These are phyloP conservation scores for Cladophialophora carrionii DNA, from an alignment of 2,329 filamentous ascomycete species.

Conservation along the genomic window DNA sequence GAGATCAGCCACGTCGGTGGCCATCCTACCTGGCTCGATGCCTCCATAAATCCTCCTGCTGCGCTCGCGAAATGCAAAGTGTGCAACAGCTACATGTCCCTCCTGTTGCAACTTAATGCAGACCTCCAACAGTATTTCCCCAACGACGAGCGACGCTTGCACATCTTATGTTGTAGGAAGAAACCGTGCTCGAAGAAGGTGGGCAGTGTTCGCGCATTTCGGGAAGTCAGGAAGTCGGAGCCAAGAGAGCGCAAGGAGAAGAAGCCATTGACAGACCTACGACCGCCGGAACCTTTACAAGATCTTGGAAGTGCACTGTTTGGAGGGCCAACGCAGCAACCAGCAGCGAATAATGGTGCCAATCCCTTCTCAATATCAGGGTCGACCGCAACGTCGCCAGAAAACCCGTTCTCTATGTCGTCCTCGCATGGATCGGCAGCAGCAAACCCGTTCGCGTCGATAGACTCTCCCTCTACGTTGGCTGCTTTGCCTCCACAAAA, in stretches of 20 bases:
- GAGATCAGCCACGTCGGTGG: slow-evolving; percentile 87
- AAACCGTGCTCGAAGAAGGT: slow-evolving; percentile 79
- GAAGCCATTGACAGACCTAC: slow-evolving; percentile 36
- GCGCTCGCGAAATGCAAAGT: slow-evolving; percentile 81
- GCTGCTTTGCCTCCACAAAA: slow-evolving; percentile 52
- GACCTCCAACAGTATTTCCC: slow-evolving; percentile 86
- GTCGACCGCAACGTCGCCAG: slow-evolving; percentile 42
- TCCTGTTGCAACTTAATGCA: slow-evolving; percentile 88
- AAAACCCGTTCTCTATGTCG: slow-evolving; percentile 60
- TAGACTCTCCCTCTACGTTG: slow-evolving; percentile 47
- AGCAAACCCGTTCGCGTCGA: slow-evolving; percentile 65
- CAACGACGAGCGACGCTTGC: slow-evolving; percentile 82
- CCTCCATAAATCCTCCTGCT: slow-evolving; percentile 70
- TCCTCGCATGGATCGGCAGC: slow-evolving; percentile 41
- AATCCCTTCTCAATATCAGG: slow-evolving; percentile 58
- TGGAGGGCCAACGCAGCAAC: slow-evolving; percentile 51
- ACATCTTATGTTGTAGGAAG: slow-evolving; percentile 79
- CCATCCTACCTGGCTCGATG: slow-evolving; percentile 79
- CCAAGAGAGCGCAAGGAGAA: slow-evolving; percentile 21
- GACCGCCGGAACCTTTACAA: slow-evolving; percentile 38
- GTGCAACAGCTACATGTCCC: slow-evolving; percentile 79
- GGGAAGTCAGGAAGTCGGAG: slow-evolving; percentile 63
- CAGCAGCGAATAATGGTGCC: slow-evolving; percentile 45
- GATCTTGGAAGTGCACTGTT: slow-evolving; percentile 65
- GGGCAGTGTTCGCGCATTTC: slow-evolving; percentile 76